phyloP scores from a whole-genome alignment of 768 basidiomycete genomes.

The Suillus subaureus region DNA sequence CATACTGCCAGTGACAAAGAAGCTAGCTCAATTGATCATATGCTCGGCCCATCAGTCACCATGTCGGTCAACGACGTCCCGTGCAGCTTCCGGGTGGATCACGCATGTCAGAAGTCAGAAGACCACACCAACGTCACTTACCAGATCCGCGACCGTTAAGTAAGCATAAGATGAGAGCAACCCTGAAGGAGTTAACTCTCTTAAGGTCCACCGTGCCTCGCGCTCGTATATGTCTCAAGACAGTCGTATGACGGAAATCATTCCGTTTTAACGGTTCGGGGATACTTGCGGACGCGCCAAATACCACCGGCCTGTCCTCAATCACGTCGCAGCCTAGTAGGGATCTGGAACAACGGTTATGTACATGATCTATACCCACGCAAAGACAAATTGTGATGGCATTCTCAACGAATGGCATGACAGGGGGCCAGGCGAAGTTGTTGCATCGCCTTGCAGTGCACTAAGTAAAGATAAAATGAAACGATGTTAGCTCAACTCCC shows the following conservation, averaged over 20 bases:
- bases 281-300: conserved; percentile 2
- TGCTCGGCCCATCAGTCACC: conserved; percentile 4
- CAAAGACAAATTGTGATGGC: conserved; percentile 9
- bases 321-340: not conserved
- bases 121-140: conserved; percentile 10
- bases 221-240: conserved; percentile 9
- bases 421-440: not conserved
- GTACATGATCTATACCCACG: conserved; percentile 10
- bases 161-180: conserved; percentile 26
- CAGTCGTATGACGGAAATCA: conserved; percentile 5
- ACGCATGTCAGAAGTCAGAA: conserved; percentile 10
- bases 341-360: not conserved
- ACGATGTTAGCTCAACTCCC: not conserved
- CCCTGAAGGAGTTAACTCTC: conserved; percentile 36
- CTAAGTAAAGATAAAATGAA: not conserved
- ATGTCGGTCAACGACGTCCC: conserved; percentile 8
- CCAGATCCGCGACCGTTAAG: conserved; percentile 23
- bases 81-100: conserved; percentile 14
- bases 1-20: conserved; percentile 11
- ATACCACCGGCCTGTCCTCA: not conserved
- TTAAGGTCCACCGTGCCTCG: conserved; percentile 22
- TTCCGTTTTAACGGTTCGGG: conserved; percentile 7
- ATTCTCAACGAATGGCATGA: not conserved
- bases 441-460: conserved; percentile 9
- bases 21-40: conserved; percentile 7